Evolutionary conservation across 2,329 filamentous ascomycete species (phyloP), one percentile per base, ranked within the genome.

Genomic region (Cladobotryum protrusum): DNA sequence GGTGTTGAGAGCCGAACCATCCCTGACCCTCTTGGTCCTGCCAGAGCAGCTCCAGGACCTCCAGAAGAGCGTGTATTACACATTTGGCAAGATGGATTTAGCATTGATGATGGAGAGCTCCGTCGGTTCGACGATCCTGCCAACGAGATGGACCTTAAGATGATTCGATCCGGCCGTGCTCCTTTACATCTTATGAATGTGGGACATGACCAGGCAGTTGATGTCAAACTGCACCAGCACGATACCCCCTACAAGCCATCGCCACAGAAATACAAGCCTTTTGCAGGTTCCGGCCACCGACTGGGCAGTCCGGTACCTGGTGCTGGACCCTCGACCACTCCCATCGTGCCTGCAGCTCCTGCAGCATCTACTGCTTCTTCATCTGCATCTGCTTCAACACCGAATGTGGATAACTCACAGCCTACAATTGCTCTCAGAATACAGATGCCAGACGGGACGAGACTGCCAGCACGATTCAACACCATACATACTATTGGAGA

Each of bases 51-150:
- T n/a, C 62, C 56, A 14, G 55, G 63, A 2, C 71, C 77, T 33
- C 76, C 79, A 5, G 81, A 86, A 53, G 81, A 82, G 45, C 83
- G 87, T 45, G 78, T 82, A 11, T 75, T 95, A 47, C 88, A 92
- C 61, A 76, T 93, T 41, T 95, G 89, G 89, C 77, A 79, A 39
- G 85, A 95, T 62, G 89, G 89, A 13, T 92, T 93, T 70, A 92
- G 87, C 56, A 83, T 95, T 53, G 88, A 91, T 52, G 87, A 93
- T 60, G 89, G 89, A 24, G 79, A 83, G 43, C 79, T 93, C 35
- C 83, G 80, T 63, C 82, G 87, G 49, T 92, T 88, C 62, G 86
- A 91, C 60, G 87, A 93, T 64, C 87, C 87, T 0, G 77, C 77
- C 29, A 90, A 92, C 63, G 80, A 83, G 29, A 75, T 77, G 45